Evolutionary conservation across 306 rosid species (phyloP).

Genomic region (Quercus dentata): DNA sequence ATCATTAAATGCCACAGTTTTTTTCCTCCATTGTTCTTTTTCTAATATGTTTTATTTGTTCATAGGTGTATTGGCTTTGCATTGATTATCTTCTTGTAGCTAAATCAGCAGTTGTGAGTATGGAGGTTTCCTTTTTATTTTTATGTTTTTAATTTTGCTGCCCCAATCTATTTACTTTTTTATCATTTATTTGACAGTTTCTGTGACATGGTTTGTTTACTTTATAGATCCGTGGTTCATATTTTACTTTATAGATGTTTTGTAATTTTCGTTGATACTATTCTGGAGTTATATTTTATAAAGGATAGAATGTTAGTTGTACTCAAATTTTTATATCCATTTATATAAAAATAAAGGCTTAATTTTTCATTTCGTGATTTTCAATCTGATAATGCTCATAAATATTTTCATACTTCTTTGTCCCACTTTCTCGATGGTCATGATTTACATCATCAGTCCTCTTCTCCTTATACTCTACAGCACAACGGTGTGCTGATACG

Average conservation of each 20-base stretch:
- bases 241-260: constrained; percentile 43
- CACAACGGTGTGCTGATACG: too few species aligned
- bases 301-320: too few species aligned
- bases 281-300: constrained; percentile 36
- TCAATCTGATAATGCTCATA: too few species aligned
- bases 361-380: too few species aligned
- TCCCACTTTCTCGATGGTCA: too few species aligned
- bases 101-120: constrained; percentile 77
- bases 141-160: too few species aligned
- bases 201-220: constrained; percentile 9
- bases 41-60: constrained; percentile 25
- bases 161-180: neutral
- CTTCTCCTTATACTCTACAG: too few species aligned
- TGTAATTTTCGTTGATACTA: constrained; percentile 1
- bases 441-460: too few species aligned
- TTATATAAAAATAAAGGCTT: too few species aligned
- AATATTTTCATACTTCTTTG: too few species aligned
- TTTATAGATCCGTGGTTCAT: constrained; percentile 44
- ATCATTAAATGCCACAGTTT: neutral
- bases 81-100: constrained; percentile 82
- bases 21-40: neutral
- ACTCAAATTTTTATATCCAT: too few species aligned
- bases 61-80: constrained; percentile 87
- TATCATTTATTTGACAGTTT: constrained; percentile 9
- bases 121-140: too few species aligned